Evolutionary conservation across 2,329 filamentous ascomycete genomes (phyloP).

Genomic region (Colletotrichum sp.): DNA sequence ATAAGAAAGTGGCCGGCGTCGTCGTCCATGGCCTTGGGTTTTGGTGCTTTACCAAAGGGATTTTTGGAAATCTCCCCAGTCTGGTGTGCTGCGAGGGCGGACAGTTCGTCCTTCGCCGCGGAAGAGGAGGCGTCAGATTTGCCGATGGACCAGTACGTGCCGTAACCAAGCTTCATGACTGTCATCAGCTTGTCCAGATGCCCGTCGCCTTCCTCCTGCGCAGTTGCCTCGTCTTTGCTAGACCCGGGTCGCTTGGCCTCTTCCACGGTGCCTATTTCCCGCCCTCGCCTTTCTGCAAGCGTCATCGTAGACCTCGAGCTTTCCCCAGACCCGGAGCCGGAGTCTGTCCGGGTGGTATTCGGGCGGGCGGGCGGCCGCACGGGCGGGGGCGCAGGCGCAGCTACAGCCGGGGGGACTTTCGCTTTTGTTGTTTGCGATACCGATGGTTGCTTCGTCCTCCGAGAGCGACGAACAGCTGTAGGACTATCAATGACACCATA

Average conservation of each 20-base stretch:
- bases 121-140: conserved; percentile 11
- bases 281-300: conserved; percentile 20
- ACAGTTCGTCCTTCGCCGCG: not conserved
- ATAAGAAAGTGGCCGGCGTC: conserved; percentile 64
- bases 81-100: not conserved
- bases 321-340: conserved; percentile 3
- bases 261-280: conserved; percentile 16
- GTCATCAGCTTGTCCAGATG: conserved; percentile 62
- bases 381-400: not conserved
- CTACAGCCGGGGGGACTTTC: not conserved
- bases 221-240: not conserved
- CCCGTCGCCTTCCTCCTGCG: conserved; percentile 36
- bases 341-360: not conserved
- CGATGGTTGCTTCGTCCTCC: conserved; percentile 38
- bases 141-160: conserved; percentile 64
- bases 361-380: not conserved
- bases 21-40: conserved; percentile 8
- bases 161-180: conserved; percentile 71
- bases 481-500: conserved; percentile 87
- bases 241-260: conserved; percentile 6
- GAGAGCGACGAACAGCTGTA: conserved; percentile 63
- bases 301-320: conserved; percentile 15
- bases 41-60: not conserved
- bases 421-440: not conserved
- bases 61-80: not conserved